Conservation (phyloP, 768 basidiomycete species). For the Gloeophyllum trabeum region DNA sequence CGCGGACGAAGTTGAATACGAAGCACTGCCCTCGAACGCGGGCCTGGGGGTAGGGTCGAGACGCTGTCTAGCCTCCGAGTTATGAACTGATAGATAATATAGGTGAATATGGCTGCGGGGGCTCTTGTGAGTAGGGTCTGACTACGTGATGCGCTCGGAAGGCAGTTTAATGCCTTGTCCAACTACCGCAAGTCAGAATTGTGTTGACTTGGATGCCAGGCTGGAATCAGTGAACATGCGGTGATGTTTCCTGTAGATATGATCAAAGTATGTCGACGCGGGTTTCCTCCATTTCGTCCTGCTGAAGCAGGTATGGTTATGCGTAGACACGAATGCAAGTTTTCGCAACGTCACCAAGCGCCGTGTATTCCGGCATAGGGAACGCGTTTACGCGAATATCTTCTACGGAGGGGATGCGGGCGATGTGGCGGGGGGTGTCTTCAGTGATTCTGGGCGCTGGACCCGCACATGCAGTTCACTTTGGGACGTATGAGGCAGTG, state of each 20-base stretch:
- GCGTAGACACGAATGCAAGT: slow-evolving; percentile 99
- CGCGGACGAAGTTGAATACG: slow-evolving; percentile 46
- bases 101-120: slow-evolving; percentile 97
- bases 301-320: no score
- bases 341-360: slow-evolving; percentile 74
- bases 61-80: slow-evolving; percentile 1
- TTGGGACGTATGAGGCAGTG: slow-evolving; percentile 89
- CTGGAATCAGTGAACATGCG: slow-evolving; percentile 97
- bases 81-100: slow-evolving; percentile 7
- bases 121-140: no score
- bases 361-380: slow-evolving; percentile 81
- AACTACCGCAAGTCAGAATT: no score
- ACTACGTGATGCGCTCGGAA: slow-evolving; percentile 26
- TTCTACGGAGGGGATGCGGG: slow-evolving; percentile 84
- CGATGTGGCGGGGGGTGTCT: slow-evolving; percentile 92
- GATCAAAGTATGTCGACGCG: slow-evolving; percentile 83
- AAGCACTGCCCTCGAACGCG: slow-evolving; percentile 62
- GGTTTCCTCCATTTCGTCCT: neutral
- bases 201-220: no score
- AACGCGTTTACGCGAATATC: slow-evolving; percentile 90
- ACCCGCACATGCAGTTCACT: slow-evolving; percentile 96
- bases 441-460: slow-evolving; percentile 95
- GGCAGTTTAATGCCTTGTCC: no score
- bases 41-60: slow-evolving; percentile 52
- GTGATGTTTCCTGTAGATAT: slow-evolving; percentile 99